A percentile compares a stretch with the other conserved stretches of the same genome.
These are phyloP conservation scores for Starmerella gropengiesseri DNA, from an alignment of 805 yeast species.

Conservation along the genomic window DNA sequence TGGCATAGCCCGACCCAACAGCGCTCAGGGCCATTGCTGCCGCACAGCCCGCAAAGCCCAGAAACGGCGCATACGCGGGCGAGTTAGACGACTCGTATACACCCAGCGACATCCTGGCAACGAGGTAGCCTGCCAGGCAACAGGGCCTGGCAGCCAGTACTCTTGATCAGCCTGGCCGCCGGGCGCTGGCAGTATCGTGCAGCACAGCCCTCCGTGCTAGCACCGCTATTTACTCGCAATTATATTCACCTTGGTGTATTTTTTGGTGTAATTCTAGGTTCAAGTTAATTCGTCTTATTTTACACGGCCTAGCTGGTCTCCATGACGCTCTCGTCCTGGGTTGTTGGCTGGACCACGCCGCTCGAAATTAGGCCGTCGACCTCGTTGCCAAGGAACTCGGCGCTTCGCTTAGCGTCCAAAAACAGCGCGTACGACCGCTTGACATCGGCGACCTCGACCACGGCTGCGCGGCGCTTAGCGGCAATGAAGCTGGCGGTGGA, in stretches of 20 bases:
- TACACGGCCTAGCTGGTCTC: constrained; percentile 23
- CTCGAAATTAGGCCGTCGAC: constrained; percentile 4
- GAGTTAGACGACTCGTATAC: constrained; percentile 44
- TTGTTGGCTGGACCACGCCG: constrained; percentile 2
- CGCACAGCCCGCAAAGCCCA: constrained; percentile 93
- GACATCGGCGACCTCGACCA: constrained; percentile 69
- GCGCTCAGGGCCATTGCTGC: constrained; percentile 84
- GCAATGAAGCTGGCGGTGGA: constrained; percentile 84
- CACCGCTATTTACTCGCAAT: neutral
- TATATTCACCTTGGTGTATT: neutral
- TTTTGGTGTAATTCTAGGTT: too few species aligned
- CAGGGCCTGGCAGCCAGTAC: neutral
- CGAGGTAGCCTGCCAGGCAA: neutral
- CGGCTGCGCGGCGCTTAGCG: constrained; percentile 58
- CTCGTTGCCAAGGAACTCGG: constrained; percentile 47
- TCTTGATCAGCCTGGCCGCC: neutral
- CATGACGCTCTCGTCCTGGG: constrained; percentile 10
- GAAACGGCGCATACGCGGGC: constrained; percentile 91
- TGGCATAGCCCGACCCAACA: constrained; percentile 98
- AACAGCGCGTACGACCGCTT: constrained; percentile 80
- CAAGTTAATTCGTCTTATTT: neutral
- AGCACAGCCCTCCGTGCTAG: too few species aligned
- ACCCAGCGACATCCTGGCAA: constrained; percentile 8
- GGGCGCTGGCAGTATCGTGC: neutral
- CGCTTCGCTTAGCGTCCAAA: constrained; percentile 81